Base-by-base conservation (phyloP, 1,139 yeast species). In the Citeromyces siamensis region DNA sequence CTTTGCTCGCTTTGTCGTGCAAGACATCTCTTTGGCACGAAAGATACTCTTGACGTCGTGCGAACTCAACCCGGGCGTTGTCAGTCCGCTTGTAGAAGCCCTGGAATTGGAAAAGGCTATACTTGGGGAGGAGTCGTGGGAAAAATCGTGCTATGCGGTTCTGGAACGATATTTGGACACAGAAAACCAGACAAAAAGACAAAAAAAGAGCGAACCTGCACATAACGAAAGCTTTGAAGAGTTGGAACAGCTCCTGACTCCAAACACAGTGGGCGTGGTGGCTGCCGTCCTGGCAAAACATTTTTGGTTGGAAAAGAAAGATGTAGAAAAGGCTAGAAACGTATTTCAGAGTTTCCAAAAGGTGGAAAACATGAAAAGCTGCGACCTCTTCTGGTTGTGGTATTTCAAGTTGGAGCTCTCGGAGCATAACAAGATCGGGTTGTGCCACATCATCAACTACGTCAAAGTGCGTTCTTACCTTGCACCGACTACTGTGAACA, bases 371-470 rank as follows among this genome's bases (percentile, higher is more conserved):
- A 47, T 75, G 23, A 53, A 55, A 35, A 49, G 56, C 4, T 69
- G 75, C 2, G 52, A 54, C 3, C 49, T 61, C 17, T 79, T 75
- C 44, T 79, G 86, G 86, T 52, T 56, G 14, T 64, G 66, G 35
- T 74, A 56, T 42, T 63, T 77, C 40, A 68, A 71, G 35, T 73
- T 67, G 46, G 81, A 77, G 44, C 49, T 62, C 20, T 39, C 45
- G 0, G 58, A 60, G 36, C 57, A 59, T 21, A 70, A 75, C 42
- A 58, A 63, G 33, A 48, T 47, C 19, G 71, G 71, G 44, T 46
- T 75, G 32, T 52, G 58, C 23, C 56, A 55, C 32, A 56, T 77
- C 12, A 56, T 74, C 5, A 51, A 59, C 18, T 59, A 63, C 35
- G 49, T 76, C 23, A 68, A 66, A 21, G 50, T 45, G 2, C 48